Base-by-base conservation (phyloP, 2,329 filamentous ascomycete genomes). In the Fusarium temperatum region DNA sequence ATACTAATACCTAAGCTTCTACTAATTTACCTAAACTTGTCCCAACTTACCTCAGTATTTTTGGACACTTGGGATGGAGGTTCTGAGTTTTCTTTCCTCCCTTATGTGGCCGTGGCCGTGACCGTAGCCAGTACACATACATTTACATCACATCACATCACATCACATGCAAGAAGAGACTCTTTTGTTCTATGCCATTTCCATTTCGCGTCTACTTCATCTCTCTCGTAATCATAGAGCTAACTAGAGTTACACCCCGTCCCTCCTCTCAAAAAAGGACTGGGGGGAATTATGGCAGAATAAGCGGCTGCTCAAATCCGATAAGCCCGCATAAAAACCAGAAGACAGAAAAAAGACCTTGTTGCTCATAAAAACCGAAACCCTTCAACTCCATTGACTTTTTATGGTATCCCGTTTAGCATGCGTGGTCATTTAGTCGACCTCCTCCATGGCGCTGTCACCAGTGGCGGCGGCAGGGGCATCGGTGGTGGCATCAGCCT, bases 401-500 rank as follows among this genome's bases (percentile, higher is more conserved):
- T 84, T 83, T 75, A 69, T 77, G 81, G 81, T 82, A 80, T 83
- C 80, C 80, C 80, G 72, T 80, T 80, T 77, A 74, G 78, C 74
- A 58, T 73, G 66, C 51, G 63, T 73, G 70, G 67, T 70, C 69
- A 50, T 81, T 88, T 97, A 99, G 90, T 99, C 96, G 84, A 99
- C 96, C 91, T 99, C 96, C 92, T 99, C 96, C 96, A 99, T 99
- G 84, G 95, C 92, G 88, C 93, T 97, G 91, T 98, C 95, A 79
- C 92, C 93, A 76, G 92, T 87, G 75, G 87, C 86, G 68, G 84
- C 85, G 54, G 83, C 84, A 84, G 66, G 66, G 42, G 93, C 92
- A 74, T 89, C 91, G 74, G 89, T 90, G 42, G 56, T 83, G 63
- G 84, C 83, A 44, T 83, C 81, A 66, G 88, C 88, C 79, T 89